Percentiles rank a stretch among this genome's conserved stretches.
These are phyloP conservation scores for Corymbia citriodora DNA, from an alignment of 441 rosid species.

Conservation along the genomic window DNA sequence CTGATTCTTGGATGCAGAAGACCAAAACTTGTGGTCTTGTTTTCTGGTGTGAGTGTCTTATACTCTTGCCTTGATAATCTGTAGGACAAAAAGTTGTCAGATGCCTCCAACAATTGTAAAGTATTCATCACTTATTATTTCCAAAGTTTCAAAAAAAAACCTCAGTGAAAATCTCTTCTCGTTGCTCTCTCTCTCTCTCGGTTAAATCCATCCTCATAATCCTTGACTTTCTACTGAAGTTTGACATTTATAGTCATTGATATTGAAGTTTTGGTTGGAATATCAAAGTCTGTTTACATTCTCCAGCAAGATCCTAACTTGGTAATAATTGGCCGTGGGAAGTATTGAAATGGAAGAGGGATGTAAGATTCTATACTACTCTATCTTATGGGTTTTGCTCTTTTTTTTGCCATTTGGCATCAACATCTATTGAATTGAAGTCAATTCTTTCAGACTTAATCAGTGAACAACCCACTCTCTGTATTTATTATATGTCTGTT, in stretches of 20 bases:
- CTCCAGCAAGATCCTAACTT: not conserved
- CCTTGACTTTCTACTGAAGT: too few relatives aligned
- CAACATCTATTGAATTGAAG: not conserved
- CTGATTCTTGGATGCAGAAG: not conserved
- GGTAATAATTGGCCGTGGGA: not conserved
- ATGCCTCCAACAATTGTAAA: too few relatives aligned
- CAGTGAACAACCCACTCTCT: not conserved
- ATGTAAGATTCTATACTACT: not conserved
- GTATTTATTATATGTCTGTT: not conserved
- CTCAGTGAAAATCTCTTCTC: too few relatives aligned
- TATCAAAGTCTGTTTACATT: not conserved
- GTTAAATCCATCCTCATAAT: too few relatives aligned
- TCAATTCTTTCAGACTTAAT: not conserved
- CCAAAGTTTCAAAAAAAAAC: too few relatives aligned
- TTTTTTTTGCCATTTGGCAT: not conserved
- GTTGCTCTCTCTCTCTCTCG: too few relatives aligned
- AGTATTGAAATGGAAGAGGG: not conserved
- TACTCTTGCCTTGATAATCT: too few relatives aligned
- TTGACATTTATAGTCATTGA: too few relatives aligned
- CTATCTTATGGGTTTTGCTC: not conserved
- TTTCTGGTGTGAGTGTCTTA: not conserved
- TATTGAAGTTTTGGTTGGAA: not conserved
- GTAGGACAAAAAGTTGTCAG: too few relatives aligned
- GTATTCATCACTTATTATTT: too few relatives aligned
- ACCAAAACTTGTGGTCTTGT: not conserved